These are phyloP conservation scores for Euphorbia tirucalli DNA, from an alignment of 345 rosid genomes.

Conservation along the genomic window DNA sequence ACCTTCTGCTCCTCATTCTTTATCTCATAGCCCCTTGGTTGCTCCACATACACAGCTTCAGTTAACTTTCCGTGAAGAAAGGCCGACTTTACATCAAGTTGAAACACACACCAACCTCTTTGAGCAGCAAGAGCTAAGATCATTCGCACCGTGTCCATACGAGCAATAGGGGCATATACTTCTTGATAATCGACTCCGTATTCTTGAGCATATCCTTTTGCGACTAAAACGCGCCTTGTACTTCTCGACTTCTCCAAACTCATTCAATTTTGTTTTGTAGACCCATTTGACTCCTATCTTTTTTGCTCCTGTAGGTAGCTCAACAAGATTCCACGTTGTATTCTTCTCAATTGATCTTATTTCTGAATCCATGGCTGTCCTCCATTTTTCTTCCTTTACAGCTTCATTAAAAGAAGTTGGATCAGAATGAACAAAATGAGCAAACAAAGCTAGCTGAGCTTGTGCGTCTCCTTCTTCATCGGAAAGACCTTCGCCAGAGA, in stretches of 20 bases:
- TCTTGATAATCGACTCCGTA: not conserved
- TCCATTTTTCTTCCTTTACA: no score
- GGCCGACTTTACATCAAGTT: not conserved
- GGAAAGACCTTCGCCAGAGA: no score
- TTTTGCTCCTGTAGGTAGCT: no score
- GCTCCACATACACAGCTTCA: no score
- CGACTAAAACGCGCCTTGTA: no score
- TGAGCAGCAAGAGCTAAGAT: conserved; percentile 6
- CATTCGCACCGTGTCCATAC: not conserved
- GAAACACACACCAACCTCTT: not conserved
- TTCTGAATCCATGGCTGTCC: no score
- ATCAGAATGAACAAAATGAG: not conserved
- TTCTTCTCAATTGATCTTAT: not conserved
- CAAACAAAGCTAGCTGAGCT: not conserved
- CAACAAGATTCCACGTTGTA: no score
- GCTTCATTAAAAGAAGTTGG: no score
- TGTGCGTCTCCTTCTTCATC: conserved; percentile 3
- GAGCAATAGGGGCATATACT: not conserved
- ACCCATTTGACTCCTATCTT: no score
- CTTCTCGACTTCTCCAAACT: no score
- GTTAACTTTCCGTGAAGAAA: no score
- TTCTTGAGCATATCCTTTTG: not conserved
- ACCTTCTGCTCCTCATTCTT: not conserved
- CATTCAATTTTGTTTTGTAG: no score
- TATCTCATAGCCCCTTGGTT: not conserved